A percentile compares a stretch with the other conserved stretches of the same genome.
These are phyloP conservation scores for Kodamaea hsintzibuensis DNA, from an alignment of 805 yeast genomes.

Conservation along the genomic window DNA sequence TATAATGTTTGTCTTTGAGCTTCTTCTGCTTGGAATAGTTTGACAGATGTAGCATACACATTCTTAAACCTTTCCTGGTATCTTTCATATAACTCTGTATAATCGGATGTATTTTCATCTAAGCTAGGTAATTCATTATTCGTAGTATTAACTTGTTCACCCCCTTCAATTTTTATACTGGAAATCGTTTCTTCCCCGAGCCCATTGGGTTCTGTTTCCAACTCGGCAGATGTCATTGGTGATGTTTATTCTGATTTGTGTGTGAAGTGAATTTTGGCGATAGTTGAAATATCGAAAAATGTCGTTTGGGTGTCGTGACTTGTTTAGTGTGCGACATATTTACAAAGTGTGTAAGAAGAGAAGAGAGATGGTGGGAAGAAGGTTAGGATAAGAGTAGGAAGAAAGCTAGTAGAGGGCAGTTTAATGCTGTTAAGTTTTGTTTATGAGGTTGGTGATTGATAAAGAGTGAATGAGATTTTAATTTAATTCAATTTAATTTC, in stretches of 20 bases:
- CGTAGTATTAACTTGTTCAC: neutral
- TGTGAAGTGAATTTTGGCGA: neutral
- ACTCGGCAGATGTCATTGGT: neutral
- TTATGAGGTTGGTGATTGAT: too few relatives aligned
- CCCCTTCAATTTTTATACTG: neutral
- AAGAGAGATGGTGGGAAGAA: too few relatives aligned
- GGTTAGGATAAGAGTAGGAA: too few relatives aligned
- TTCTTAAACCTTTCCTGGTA: conserved; percentile 17
- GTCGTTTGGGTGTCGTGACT: neutral
- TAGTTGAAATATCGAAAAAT: neutral
- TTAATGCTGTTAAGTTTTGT: too few relatives aligned
- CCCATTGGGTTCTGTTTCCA: neutral
- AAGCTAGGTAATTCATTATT: neutral
- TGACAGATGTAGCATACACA: conserved; percentile 18
- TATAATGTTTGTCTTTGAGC: conserved; percentile 36
- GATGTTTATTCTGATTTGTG: neutral
- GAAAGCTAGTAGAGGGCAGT: too few relatives aligned
- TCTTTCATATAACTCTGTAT: conserved; percentile 23
- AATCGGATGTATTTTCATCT: neutral
- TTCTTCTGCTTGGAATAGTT: conserved; percentile 32
- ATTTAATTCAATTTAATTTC: too few relatives aligned
- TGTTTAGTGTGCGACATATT: too few relatives aligned
- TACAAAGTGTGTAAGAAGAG: too few relatives aligned
- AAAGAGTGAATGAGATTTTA: too few relatives aligned
- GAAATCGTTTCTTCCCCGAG: neutral